Percentiles rank a stretch among this genome's conserved stretches.
These are phyloP conservation scores for Miamiensis avidus DNA, from an alignment of 169 alveolate species.

Conservation along the genomic window DNA sequence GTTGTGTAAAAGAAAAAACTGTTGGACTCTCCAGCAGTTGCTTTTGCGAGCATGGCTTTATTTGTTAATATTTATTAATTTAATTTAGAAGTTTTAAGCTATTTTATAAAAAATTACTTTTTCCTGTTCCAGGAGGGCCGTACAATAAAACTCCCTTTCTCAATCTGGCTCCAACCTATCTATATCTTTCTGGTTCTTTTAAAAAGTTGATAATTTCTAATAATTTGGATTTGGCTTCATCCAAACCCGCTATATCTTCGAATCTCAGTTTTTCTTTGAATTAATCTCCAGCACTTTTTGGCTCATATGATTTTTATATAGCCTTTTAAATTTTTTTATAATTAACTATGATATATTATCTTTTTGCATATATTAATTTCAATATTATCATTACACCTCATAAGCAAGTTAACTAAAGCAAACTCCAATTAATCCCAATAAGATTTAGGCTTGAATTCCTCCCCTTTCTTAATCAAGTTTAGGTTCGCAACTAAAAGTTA, in stretches of 20 bases:
- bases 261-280: conserved; percentile 30
- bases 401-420: not conserved
- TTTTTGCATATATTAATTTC: no score
- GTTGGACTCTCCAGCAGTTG: conserved; percentile 98
- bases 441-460: not conserved
- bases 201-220: conserved; percentile 65
- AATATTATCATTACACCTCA: conserved; percentile 6
- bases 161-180: conserved; percentile 72
- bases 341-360: no score
- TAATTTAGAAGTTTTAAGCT: not conserved
- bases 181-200: conserved; percentile 64
- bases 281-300: conserved; percentile 17
- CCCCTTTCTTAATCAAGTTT: not conserved
- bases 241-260: conserved; percentile 59
- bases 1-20: conserved; percentile 65
- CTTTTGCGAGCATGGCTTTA: conserved; percentile 97
- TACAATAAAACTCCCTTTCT: conserved; percentile 91
- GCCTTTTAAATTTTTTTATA: not conserved
- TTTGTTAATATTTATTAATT: conserved; percentile 52
- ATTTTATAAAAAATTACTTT: not conserved
- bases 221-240: conserved; percentile 60
- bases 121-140: conserved; percentile 86
- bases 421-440: not conserved
- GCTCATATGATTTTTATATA: not conserved
- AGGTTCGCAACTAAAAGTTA: not conserved